phyloP scores from a whole-genome alignment of 2,329 filamentous ascomycete genomes.

The Epichloe gansuensis region DNA sequence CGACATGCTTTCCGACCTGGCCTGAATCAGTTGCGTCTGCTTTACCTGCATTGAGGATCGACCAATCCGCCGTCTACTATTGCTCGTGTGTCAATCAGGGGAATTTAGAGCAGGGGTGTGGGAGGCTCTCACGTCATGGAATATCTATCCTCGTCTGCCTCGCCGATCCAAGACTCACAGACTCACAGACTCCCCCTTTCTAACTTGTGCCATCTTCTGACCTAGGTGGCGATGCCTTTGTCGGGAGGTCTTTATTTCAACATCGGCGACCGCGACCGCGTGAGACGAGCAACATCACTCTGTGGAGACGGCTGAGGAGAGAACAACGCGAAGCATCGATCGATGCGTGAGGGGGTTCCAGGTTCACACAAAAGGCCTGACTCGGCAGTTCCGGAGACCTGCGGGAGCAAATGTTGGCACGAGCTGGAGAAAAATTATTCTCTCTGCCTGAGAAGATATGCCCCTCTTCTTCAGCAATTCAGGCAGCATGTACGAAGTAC shows the following conservation, averaged over 20 bases:
- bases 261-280: neutral
- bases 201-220: neutral
- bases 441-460: neutral
- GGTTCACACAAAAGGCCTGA: neutral
- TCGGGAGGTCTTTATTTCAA: neutral
- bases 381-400: neutral
- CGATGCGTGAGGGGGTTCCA: neutral
- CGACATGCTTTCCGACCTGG: neutral
- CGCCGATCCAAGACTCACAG: neutral
- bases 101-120: neutral
- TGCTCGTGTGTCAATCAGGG: neutral
- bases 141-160: neutral
- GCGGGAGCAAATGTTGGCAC: neutral
- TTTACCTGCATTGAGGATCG: neutral
- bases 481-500: neutral
- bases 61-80: neutral
- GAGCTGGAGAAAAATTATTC: neutral
- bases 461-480: neutral
- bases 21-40: neutral
- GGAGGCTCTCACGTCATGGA: neutral
- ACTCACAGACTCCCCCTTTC: neutral
- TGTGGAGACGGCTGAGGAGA: neutral
- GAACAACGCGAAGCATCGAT: neutral
- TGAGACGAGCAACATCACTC: neutral
- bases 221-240: neutral